Conservation (phyloP, 345 rosid species). For the Eutrema heterophyllum region DNA sequence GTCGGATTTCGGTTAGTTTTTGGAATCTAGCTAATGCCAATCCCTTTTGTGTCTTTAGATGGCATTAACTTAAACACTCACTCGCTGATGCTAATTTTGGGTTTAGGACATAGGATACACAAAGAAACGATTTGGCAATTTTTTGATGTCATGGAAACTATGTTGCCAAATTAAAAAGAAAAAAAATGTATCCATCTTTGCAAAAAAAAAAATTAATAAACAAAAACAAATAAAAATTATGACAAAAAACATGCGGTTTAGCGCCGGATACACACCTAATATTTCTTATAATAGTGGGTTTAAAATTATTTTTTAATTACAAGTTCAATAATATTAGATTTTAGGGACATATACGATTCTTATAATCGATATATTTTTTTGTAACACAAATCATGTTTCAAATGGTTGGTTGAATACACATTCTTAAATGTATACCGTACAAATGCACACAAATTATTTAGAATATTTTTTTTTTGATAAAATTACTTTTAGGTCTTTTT, state of each 20-base stretch:
- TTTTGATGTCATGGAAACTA: neutral
- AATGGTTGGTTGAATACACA: no score
- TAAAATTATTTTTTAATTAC: no score
- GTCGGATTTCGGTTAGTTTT: neutral
- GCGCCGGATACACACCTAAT: no score
- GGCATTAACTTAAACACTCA: constrained; percentile 8
- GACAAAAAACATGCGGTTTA: no score
- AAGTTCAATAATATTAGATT: no score
- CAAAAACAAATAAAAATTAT: no score
- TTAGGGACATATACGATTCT: no score
- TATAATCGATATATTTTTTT: no score
- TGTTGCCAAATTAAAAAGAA: neutral
- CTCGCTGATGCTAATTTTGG: neutral
- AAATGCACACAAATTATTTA: no score
- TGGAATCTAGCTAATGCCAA: neutral
- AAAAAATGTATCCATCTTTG: neutral
- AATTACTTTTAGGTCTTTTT: neutral
- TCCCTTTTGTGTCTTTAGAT: neutral
- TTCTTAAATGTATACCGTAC: neutral
- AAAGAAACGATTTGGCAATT: neutral
- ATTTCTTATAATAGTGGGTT: no score
- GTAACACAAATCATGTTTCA: neutral
- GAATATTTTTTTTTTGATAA: no score
- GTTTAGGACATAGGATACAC: neutral
- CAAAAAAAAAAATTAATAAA: neutral